Evolutionary conservation across 192 early-diverging fungal species (phyloP).

Genomic region (Fimicolochytrium jonesii): DNA sequence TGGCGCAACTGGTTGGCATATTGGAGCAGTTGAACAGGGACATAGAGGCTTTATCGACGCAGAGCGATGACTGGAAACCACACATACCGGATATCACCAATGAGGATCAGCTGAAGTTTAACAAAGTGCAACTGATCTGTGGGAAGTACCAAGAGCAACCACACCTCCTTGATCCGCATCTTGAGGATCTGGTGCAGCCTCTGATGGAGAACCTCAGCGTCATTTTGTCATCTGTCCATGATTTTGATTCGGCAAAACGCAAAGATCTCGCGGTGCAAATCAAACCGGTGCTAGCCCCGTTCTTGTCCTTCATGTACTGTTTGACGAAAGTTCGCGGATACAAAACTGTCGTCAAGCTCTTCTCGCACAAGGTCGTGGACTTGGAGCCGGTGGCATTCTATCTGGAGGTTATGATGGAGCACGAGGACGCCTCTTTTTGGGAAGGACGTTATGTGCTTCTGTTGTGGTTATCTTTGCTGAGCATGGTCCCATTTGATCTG

Average conservation of each 20-base stretch:
- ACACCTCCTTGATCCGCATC: constrained; percentile 67
- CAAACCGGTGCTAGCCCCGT: constrained; percentile 5
- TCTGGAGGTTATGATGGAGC: constrained; percentile 33
- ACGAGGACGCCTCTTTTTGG: too few species aligned
- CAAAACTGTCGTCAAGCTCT: constrained; percentile 88
- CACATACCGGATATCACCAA: too few species aligned
- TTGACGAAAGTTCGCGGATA: constrained; percentile 84
- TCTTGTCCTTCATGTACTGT: constrained; percentile 63
- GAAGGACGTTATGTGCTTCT: constrained; percentile 74
- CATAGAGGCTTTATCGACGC: too few species aligned
- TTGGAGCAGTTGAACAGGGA: too few species aligned
- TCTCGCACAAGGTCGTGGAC: constrained; percentile 84
- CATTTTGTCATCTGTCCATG: constrained; percentile 30
- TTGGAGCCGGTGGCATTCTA: constrained; percentile 85
- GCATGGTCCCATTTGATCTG: constrained; percentile 95
- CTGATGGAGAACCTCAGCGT: constrained; percentile 50
- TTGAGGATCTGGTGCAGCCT: constrained; percentile 63
- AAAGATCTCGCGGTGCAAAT: background rate
- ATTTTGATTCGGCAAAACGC: constrained; percentile 7
- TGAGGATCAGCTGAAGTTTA: too few species aligned
- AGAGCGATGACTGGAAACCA: too few species aligned
- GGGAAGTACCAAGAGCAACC: constrained; percentile 81
- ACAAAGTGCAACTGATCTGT: too few species aligned
- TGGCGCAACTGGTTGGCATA: too few species aligned
- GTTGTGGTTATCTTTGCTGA: constrained; percentile 92